phyloP scores from a whole-genome alignment of 2,329 filamentous ascomycete genomes.

The Fusarium staphyleae region DNA sequence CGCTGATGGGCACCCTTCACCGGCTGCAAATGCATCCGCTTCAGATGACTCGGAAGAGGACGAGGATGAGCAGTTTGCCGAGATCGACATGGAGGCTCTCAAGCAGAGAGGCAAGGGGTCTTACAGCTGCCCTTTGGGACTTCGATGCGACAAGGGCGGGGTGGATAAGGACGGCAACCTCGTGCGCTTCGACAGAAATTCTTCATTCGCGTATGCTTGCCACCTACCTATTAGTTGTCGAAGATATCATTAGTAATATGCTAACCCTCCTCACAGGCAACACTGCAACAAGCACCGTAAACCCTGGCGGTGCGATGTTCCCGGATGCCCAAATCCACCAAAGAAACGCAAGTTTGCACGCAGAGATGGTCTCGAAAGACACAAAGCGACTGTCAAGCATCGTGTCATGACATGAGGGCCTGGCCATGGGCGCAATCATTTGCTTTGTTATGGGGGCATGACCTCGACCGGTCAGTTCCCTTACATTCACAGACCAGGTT shows the following conservation, averaged over 20 bases:
- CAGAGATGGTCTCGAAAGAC: conserved; percentile 52
- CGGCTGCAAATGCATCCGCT: conserved; percentile 33
- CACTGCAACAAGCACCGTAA: conserved; percentile 54
- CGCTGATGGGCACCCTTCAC: conserved; percentile 18
- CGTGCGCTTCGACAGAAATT: conserved; percentile 52
- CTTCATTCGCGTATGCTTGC: conserved; percentile 49
- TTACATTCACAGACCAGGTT: conserved; percentile 24
- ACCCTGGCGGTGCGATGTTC: conserved; percentile 50
- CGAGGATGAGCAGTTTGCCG: conserved; percentile 47
- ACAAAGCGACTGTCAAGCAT: conserved; percentile 51
- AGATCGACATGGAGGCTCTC: conserved; percentile 50
- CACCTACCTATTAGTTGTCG: conserved; percentile 10
- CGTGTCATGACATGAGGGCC: conserved; percentile 40
- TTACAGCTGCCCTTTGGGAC: conserved; percentile 48
- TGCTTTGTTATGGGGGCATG: conserved; percentile 28
- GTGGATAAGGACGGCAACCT: conserved; percentile 50
- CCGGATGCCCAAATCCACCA: conserved; percentile 51
- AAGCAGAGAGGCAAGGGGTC: conserved; percentile 50
- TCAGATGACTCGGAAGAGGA: conserved; percentile 44
- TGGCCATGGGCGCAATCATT: conserved; percentile 18
- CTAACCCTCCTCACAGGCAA: conserved; percentile 45
- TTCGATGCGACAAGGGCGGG: conserved; percentile 50
- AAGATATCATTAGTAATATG: conserved; percentile 8
- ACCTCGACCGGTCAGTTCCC: conserved; percentile 38
- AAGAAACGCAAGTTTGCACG: conserved; percentile 53